Conservation (phyloP, 148 eudicot species). For the Cornus kousa region DNA sequence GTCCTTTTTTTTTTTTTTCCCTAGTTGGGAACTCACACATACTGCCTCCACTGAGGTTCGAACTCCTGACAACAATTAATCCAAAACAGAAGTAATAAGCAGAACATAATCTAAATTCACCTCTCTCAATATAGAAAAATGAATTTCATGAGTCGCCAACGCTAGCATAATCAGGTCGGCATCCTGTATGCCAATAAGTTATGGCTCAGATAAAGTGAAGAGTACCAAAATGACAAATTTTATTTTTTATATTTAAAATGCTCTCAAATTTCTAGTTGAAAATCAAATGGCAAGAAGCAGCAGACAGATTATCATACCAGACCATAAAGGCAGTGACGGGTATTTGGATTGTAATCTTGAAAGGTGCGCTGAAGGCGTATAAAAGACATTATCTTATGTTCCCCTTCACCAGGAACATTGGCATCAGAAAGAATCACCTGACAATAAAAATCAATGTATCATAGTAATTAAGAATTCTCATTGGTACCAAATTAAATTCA, state of each 20-base stretch:
- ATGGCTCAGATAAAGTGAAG: background rate
- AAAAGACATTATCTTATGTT: constrained; percentile 50
- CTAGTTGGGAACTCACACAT: too few relatives aligned
- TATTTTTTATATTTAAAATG: background rate
- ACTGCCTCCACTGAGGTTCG: too few relatives aligned
- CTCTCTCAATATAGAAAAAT: constrained; percentile 52
- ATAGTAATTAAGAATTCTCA: background rate
- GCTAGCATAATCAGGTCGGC: constrained; percentile 53
- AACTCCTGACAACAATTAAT: too few relatives aligned
- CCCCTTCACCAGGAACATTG: constrained; percentile 57
- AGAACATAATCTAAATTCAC: background rate
- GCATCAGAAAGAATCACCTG: constrained; percentile 51
- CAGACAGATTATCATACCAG: constrained; percentile 21
- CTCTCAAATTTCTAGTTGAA: background rate
- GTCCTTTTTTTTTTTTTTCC: too few relatives aligned
- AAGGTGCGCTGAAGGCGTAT: constrained; percentile 34
- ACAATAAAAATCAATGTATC: background rate
- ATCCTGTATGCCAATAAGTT: constrained; percentile 30
- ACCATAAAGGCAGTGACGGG: constrained; percentile 48
- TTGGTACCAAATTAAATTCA: too few relatives aligned
- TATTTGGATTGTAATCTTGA: constrained; percentile 37
- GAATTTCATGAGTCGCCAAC: constrained; percentile 43
- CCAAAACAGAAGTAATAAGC: background rate
- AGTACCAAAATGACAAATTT: too few relatives aligned
- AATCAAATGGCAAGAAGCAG: too few relatives aligned